phyloP scores from a whole-genome alignment of 2,329 filamentous ascomycete genomes.

The Venturia nashicola region DNA sequence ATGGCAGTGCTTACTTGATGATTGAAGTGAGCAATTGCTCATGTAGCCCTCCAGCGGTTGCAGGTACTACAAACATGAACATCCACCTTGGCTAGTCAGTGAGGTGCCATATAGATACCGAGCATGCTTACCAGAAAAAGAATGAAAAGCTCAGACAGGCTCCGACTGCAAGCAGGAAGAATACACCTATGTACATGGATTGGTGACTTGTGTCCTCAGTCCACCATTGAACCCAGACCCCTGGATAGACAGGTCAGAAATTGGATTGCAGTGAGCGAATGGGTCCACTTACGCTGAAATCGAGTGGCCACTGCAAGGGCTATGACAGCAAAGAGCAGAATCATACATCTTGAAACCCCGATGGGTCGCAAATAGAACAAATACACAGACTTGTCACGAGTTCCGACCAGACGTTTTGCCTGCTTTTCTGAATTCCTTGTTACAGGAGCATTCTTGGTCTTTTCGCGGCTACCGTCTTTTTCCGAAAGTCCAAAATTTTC shows the following conservation, averaged over 20 bases:
- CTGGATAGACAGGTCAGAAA: neutral
- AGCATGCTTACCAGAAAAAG: neutral
- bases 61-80: neutral
- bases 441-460: neutral
- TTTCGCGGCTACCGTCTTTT: neutral
- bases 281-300: neutral
- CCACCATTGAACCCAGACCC: constrained; percentile 2
- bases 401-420: neutral
- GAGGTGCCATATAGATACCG: neutral
- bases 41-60: neutral
- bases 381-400: neutral
- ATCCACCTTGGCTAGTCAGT: neutral
- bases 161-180: neutral
- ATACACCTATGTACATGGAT: neutral
- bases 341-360: neutral
- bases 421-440: neutral
- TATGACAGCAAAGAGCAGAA: neutral
- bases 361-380: neutral
- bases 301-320: neutral
- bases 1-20: neutral
- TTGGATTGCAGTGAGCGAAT: neutral
- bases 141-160: neutral
- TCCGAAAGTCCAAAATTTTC: no score
- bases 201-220: neutral
- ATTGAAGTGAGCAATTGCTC: neutral